A percentile compares a stretch with the other conserved stretches of the same genome.
These are phyloP conservation scores for Dipodascopsis tothii DNA, from an alignment of 805 yeast genomes.

Conservation along the genomic window DNA sequence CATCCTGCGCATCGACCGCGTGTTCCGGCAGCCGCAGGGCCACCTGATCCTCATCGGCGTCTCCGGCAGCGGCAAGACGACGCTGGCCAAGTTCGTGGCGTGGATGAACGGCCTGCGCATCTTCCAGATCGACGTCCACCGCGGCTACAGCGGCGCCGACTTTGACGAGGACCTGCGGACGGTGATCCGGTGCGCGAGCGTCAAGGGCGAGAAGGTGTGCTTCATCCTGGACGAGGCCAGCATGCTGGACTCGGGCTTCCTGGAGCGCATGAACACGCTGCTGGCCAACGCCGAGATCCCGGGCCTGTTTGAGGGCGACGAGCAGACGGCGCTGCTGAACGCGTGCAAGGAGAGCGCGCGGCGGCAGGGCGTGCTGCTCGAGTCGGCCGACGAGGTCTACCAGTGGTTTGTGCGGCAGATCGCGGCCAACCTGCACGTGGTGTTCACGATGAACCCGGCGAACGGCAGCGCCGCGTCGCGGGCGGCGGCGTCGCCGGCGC, in stretches of 20 bases:
- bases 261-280: slow-evolving; percentile 89
- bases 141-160: slow-evolving; percentile 48
- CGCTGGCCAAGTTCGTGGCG: slow-evolving; percentile 70
- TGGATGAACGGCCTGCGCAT: slow-evolving; percentile 80
- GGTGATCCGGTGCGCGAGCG: slow-evolving; percentile 44
- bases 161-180: slow-evolving; percentile 60
- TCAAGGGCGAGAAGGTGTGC: slow-evolving; percentile 55
- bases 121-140: slow-evolving; percentile 49
- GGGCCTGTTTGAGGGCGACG: slow-evolving; percentile 77
- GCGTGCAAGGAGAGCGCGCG: slow-evolving; percentile 52
- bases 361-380: slow-evolving; percentile 55
- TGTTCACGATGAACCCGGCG: slow-evolving; percentile 64
- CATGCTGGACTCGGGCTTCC: slow-evolving; percentile 64
- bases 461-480: slow-evolving; percentile 35
- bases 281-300: slow-evolving; percentile 90
- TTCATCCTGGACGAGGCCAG: slow-evolving; percentile 76
- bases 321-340: slow-evolving; percentile 44
- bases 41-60: slow-evolving; percentile 82
- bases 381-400: slow-evolving; percentile 61
- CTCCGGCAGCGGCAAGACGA: slow-evolving; percentile 72
- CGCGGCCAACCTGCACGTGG: slow-evolving; percentile 68
- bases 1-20: slow-evolving; percentile 70
- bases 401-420: slow-evolving; percentile 67
- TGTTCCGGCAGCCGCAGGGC: slow-evolving; percentile 77
- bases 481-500: slow-evolving; percentile 72